Evolutionary conservation across 148 eudicot species (phyloP).

Genomic region (Bassia scoparia): DNA sequence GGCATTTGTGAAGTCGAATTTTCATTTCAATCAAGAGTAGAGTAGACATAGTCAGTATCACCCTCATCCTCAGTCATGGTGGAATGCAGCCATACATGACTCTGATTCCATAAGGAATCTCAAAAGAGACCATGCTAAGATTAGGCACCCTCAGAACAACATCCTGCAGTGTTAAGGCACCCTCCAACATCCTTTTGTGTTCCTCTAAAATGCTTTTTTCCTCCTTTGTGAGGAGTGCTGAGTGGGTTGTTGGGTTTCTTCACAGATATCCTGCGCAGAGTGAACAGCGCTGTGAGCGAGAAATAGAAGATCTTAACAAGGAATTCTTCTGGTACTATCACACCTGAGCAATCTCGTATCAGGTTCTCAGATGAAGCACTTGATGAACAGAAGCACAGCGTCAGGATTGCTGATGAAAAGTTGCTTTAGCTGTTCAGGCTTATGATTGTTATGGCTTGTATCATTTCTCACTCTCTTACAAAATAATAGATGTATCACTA

Average conservation of each 20-base stretch:
- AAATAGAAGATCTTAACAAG: slow-evolving; percentile 67
- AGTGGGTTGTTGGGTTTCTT: not conserved
- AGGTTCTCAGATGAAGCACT: slow-evolving; percentile 86
- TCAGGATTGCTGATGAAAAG: slow-evolving; percentile 98
- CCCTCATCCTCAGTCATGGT: too few relatives aligned
- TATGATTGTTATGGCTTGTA: slow-evolving; percentile 70
- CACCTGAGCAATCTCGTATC: slow-evolving; percentile 56
- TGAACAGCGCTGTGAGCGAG: slow-evolving; percentile 77
- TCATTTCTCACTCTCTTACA: slow-evolving; percentile 12
- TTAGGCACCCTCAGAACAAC: too few relatives aligned
- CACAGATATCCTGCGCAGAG: slow-evolving; percentile 70
- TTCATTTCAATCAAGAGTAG: too few relatives aligned
- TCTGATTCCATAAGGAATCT: too few relatives aligned
- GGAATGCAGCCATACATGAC: too few relatives aligned
- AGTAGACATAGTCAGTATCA: too few relatives aligned
- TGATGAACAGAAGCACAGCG: slow-evolving; percentile 91
- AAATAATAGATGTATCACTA: not conserved
- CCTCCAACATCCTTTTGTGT: not conserved
- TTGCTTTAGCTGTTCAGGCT: slow-evolving; percentile 84
- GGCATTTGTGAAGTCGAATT: too few relatives aligned
- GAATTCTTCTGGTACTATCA: slow-evolving; percentile 51
- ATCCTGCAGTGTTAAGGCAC: too few relatives aligned
- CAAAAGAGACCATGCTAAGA: too few relatives aligned
- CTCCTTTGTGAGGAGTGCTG: slow-evolving; percentile 1
- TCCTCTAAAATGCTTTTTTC: slow-evolving; percentile 10